Evolutionary conservation across 768 basidiomycete species (phyloP), one percentile per base, ranked within the genome.

Genomic region (Podaxis carcinomalis): DNA sequence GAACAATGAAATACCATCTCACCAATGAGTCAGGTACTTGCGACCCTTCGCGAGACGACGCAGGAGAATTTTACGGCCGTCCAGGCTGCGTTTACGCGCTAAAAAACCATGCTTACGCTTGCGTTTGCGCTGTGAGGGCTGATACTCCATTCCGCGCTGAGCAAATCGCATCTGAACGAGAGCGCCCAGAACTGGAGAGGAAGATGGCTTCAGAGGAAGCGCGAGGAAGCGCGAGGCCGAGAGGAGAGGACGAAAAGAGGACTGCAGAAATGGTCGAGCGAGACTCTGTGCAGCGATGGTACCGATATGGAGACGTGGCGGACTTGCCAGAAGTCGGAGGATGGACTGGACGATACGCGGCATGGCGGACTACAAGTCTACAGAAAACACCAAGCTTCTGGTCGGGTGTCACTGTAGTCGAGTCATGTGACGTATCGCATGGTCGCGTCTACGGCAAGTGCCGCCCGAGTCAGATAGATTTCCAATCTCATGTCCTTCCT

Each of bases 91-190:
- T 72, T 89, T 86, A 62, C 95, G 77, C 0, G 88, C 83, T 36
- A 98, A 81, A 73, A 96, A 98, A 5, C 95, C 95, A 70, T 93
- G 91, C 71, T 89, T 93, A 67, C 93, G 82, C 79, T 98, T 98
- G 66, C 95, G 78, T 69, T 91, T 92, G 44, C 95, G 83, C 73
- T 96, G 94, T 0, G 91, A 93, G n/a, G 95, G 95, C 71, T 98
- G 95, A 68, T 98, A 98, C 74, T 95, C 93, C n/a, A 85, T 83
- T 47, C 95, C 95, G 47, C 85, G 83, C 28, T 88, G 81, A 32
- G 78, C 78, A 69, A 81, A 86, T 5, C 94, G 87, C 42, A 82
- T 74, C 66, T 88, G 85, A 35, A 79, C 73, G 6, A 82, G 69
- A 2, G 78, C 73, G 42, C 74, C 69, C 62, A 78, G 71, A 50